Evolutionary conservation across 2,329 filamentous ascomycete genomes (phyloP).

Genomic region (Venturia aucupariae): DNA sequence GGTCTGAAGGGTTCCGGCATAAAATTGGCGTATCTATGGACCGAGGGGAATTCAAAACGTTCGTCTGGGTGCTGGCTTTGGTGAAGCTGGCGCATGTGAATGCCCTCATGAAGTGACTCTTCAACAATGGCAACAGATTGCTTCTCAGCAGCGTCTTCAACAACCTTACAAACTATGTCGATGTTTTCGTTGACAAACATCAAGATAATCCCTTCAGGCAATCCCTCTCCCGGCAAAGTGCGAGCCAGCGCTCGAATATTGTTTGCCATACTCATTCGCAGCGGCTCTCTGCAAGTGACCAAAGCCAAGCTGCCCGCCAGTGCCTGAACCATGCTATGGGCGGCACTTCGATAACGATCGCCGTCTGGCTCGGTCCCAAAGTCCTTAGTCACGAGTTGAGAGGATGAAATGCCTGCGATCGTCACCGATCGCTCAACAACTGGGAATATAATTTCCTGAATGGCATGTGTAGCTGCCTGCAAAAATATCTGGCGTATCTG

Average conservation of each 20-base stretch:
- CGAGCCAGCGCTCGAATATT: conserved; percentile 82
- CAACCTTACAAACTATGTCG: conserved; percentile 83
- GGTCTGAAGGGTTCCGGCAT: conserved; percentile 84
- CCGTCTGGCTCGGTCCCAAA: conserved; percentile 90
- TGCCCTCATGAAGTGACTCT: conserved; percentile 74
- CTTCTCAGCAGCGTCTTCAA: conserved; percentile 92
- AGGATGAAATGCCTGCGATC: conserved; percentile 92
- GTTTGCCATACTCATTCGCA: conserved; percentile 94
- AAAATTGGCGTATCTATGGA: conserved; percentile 86
- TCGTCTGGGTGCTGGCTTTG: conserved; percentile 67
- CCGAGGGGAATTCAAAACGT: conserved; percentile 68
- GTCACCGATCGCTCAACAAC: conserved; percentile 97
- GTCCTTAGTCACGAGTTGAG: conserved; percentile 92
- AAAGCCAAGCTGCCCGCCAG: conserved; percentile 88
- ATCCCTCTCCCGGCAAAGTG: conserved; percentile 52
- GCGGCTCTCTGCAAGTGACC: conserved; percentile 96
- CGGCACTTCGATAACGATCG: conserved; percentile 73
- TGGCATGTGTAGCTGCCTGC: conserved; percentile 75
- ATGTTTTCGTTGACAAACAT: conserved; percentile 99
- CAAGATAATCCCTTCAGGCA: conserved; percentile 89
- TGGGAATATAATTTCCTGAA: conserved; percentile 93
- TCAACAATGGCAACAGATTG: conserved; percentile 92
- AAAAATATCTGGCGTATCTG: conserved; percentile 67
- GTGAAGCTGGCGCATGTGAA: conserved; percentile 70
- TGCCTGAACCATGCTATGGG: conserved; percentile 89